These are phyloP conservation scores for Beverwykella pulmonaria DNA, from an alignment of 495 filamentous ascomycete species.

Conservation along the genomic window DNA sequence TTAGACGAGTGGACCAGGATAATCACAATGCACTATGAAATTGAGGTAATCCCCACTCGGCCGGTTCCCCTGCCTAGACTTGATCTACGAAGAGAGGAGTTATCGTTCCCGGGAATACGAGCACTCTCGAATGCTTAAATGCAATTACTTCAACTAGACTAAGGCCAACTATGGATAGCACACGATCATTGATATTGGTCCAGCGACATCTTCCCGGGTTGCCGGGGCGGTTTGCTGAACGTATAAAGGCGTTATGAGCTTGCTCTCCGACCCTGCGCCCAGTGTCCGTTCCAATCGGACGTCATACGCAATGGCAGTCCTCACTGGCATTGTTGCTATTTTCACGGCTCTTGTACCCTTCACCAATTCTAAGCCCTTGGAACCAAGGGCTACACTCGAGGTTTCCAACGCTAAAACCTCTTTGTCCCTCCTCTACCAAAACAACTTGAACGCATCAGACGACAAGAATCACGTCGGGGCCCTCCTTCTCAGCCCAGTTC, in stretches of 20 bases:
- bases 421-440: slow-evolving; percentile 52
- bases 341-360: neutral
- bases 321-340: slow-evolving; percentile 19
- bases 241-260: slow-evolving; percentile 4
- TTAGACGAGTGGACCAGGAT: neutral
- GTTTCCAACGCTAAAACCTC: slow-evolving; percentile 47
- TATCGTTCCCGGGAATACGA: slow-evolving; percentile 1
- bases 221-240: slow-evolving; percentile 2
- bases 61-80: slow-evolving; percentile 16
- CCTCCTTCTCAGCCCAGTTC: slow-evolving; percentile 48
- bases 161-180: slow-evolving; percentile 10
- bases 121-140: slow-evolving; percentile 26
- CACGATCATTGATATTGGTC: neutral
- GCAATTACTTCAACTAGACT: neutral
- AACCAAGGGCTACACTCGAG: neutral
- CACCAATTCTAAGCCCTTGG: slow-evolving; percentile 13
- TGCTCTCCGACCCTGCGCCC: neutral
- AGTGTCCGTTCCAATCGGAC: neutral
- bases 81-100: slow-evolving; percentile 15
- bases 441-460: slow-evolving; percentile 54
- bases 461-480: slow-evolving; percentile 52
- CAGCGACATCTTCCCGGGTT: slow-evolving; percentile 14
- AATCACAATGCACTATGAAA: neutral
- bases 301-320: slow-evolving; percentile 5
- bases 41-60: neutral